Conservation (phyloP, 202 grass and related monocot genomes). For the Hordeum pubiflorum region DNA sequence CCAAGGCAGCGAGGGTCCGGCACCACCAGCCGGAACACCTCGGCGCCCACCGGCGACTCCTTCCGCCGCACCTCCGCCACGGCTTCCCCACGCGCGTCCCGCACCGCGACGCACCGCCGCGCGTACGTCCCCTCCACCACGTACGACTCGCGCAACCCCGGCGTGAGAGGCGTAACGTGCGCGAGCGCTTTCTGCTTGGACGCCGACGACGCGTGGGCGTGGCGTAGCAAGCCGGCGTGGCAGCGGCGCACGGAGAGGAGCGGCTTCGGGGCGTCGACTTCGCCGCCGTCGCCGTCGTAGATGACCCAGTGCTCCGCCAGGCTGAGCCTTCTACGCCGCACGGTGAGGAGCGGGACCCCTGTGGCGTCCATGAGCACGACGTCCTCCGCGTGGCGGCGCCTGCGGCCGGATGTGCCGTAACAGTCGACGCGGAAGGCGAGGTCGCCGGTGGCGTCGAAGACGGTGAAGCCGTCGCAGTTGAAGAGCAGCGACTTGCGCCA, state of each 20-base stretch:
- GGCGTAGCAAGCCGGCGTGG: conserved; percentile 29
- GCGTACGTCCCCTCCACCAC: conserved; percentile 64
- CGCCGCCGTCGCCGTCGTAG: conserved; percentile 54
- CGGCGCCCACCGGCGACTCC: conserved; percentile 41
- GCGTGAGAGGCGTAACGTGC: conserved; percentile 22
- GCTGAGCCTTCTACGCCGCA: conserved; percentile 56
- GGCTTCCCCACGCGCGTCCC: conserved; percentile 30
- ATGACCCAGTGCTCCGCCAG: conserved; percentile 50
- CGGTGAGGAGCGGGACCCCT: conserved; percentile 54
- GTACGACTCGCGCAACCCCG: background rate
- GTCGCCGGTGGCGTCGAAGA: conserved; percentile 63
- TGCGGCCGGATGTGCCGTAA: conserved; percentile 43
- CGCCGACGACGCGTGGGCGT: background rate
- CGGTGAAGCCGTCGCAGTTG: conserved; percentile 83
- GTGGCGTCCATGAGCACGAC: conserved; percentile 85
- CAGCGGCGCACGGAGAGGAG: conserved; percentile 60
- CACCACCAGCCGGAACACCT: conserved; percentile 62
- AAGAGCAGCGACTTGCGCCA: conserved; percentile 90
- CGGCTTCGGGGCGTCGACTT: conserved; percentile 4
- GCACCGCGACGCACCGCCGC: conserved; percentile 34
- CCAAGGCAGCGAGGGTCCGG: conserved; percentile 16
- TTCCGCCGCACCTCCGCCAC: conserved; percentile 57
- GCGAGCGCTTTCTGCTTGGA: conserved; percentile 37
- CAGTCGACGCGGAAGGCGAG: conserved; percentile 85
- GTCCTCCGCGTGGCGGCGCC: conserved; percentile 23